Base-by-base conservation (phyloP, 306 rosid species). In the Cotoneaster glaucophyllus region DNA sequence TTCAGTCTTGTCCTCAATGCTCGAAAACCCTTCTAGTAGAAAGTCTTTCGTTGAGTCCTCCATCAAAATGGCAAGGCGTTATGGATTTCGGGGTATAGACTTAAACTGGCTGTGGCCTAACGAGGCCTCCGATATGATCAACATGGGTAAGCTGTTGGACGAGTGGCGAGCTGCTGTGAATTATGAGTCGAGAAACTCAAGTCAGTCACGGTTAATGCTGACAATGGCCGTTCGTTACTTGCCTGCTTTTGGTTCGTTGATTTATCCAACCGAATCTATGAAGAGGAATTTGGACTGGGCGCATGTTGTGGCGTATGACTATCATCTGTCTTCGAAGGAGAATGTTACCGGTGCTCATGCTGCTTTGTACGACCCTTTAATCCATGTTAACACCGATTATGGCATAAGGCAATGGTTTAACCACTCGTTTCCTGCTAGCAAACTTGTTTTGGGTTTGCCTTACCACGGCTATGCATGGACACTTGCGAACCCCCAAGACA, bases 1-100 rank as follows among this genome's bases (percentile, higher is more conserved):
- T 67, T 24, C 66, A 2, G 9, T 1, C 73, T 62, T 73, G 4
- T 37, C 91, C 31, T 2, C 34, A 0, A 89, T 87, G 91, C 77
- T 83, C 2, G 72, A 19, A 54, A 59, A 54, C 15, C 13, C 83
- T 64, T 53, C 64, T 5, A 25, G 31, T 21, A 73, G 94, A 11
- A 85, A 82, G 76, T 10, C 87, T 1, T 87, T 89, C 83, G 82
- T 89, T 4, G 88, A 85, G 12, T 89, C 91, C 25, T 85, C 94
- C 0, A 84, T 87, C 3, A 31, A 50, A 14, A 50, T 64, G 19
- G 90, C 88, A 6, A 80, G 94, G 73, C 6, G 0, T 0, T 73
- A 82, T 75, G 84, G 83, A 71, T 87, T 89, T 44, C 70, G 65
- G 28, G 93, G 91, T 1, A 69, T 89, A 5, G 91, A 89, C 69